A percentile compares a stretch with the other conserved stretches of the same genome.
Evolutionary conservation across 2,329 filamentous ascomycete species (phyloP).

Genomic region (Xylaria multiplex): DNA sequence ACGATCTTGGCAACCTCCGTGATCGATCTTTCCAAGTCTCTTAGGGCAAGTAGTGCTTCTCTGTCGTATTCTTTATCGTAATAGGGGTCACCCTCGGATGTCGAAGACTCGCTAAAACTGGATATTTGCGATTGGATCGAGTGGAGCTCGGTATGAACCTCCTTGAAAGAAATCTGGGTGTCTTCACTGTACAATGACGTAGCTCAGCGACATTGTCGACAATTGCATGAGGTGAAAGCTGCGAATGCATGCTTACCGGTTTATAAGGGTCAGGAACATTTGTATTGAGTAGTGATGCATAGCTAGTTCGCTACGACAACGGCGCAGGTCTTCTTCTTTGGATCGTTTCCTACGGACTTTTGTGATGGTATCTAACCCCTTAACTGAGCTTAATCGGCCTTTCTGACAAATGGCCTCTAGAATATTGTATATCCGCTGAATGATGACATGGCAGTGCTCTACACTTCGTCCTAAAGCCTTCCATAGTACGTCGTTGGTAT

Average conservation of each 20-base stretch:
- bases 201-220: too few species aligned
- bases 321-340: conserved; percentile 1
- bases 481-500: too few species aligned
- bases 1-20: background rate
- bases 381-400: background rate
- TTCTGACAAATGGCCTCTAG: background rate
- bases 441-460: background rate
- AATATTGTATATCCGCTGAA: background rate
- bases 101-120: too few species aligned
- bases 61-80: background rate
- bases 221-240: background rate
- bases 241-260: background rate
- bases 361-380: background rate
- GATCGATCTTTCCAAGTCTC: background rate
- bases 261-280: background rate
- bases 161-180: too few species aligned
- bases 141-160: too few species aligned
- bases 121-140: too few species aligned
- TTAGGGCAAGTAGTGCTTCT: background rate
- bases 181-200: too few species aligned
- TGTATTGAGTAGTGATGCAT: conserved; percentile 4
- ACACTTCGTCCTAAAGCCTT: too few species aligned
- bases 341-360: conserved; percentile 5
- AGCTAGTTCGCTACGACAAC: background rate
- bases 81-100: too few species aligned